These are phyloP conservation scores for Fraxinus ornus DNA, from an alignment of 305 asterid genomes.

Conservation along the genomic window DNA sequence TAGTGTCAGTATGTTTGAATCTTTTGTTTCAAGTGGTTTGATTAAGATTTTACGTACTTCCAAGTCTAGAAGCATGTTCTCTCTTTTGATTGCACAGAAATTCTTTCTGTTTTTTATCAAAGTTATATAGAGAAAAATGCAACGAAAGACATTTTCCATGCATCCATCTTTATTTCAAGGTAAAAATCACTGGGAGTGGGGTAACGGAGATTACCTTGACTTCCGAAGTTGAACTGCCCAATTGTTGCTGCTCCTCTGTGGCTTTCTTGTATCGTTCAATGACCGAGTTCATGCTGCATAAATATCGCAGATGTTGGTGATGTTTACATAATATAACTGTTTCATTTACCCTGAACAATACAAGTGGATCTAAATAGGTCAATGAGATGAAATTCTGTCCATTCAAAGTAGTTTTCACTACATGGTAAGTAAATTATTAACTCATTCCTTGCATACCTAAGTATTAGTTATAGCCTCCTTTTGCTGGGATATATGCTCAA, in stretches of 20 bases:
- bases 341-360: background rate
- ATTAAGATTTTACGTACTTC: background rate
- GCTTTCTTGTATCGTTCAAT: constrained; percentile 53
- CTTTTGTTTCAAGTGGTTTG: background rate
- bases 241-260: constrained; percentile 43
- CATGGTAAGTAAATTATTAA: background rate
- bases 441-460: background rate
- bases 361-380: background rate
- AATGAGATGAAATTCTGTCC: background rate
- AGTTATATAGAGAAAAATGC: constrained; percentile 2
- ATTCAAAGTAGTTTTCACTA: background rate
- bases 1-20: background rate
- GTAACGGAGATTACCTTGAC: constrained; percentile 43
- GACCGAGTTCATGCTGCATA: constrained; percentile 51
- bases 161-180: background rate
- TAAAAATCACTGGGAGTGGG: background rate
- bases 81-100: background rate
- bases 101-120: background rate
- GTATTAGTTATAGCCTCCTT: background rate
- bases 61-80: background rate
- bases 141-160: background rate
- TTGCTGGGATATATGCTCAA: background rate
- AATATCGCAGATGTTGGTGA: constrained; percentile 16
- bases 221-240: constrained; percentile 45
- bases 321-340: background rate